Conservation (phyloP, 345 rosid genomes). For the Rhizophora apiculata region DNA sequence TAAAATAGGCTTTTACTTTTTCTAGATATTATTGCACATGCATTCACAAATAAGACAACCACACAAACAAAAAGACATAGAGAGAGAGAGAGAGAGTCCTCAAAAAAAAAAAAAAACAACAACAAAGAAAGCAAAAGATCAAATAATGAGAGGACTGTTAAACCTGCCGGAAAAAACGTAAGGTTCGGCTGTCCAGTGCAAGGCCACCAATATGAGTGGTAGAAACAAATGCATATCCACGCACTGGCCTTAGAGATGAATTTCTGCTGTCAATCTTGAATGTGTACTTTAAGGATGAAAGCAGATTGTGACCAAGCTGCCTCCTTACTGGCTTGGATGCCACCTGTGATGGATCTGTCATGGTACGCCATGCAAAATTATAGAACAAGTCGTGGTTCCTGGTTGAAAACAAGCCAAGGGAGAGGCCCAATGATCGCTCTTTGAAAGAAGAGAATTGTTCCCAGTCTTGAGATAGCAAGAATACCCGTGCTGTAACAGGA, state of each 20-base stretch:
- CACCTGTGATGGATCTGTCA: slow-evolving; percentile 70
- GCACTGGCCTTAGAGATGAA: slow-evolving; percentile 71
- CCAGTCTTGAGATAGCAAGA: slow-evolving; percentile 85
- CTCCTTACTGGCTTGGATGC: slow-evolving; percentile 68
- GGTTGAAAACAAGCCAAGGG: slow-evolving; percentile 70
- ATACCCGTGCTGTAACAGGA: slow-evolving; percentile 65
- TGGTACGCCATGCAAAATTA: slow-evolving; percentile 69
- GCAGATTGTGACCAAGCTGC: slow-evolving; percentile 81
- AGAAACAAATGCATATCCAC: slow-evolving; percentile 73
- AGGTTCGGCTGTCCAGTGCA: slow-evolving; percentile 77
- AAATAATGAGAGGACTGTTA: slow-evolving; percentile 1
- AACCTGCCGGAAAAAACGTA: slow-evolving; percentile 86
- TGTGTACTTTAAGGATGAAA: slow-evolving; percentile 76
- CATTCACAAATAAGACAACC: too few relatives aligned
- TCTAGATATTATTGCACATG: too few relatives aligned
- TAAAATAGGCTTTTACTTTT: too few relatives aligned
- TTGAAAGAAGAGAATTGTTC: slow-evolving; percentile 74
- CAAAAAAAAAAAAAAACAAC: slow-evolving; percentile 3
- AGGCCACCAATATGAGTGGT: slow-evolving; percentile 82
- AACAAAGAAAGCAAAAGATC: slow-evolving; percentile 3
- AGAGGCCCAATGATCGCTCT: slow-evolving; percentile 75
- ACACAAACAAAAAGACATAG: too few relatives aligned
- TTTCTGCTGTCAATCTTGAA: slow-evolving; percentile 74
- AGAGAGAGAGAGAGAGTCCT: not conserved
- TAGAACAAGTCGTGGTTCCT: slow-evolving; percentile 69